Conservation (phyloP, 176 grass and related monocot genomes). For the Ensete ventricosum region DNA sequence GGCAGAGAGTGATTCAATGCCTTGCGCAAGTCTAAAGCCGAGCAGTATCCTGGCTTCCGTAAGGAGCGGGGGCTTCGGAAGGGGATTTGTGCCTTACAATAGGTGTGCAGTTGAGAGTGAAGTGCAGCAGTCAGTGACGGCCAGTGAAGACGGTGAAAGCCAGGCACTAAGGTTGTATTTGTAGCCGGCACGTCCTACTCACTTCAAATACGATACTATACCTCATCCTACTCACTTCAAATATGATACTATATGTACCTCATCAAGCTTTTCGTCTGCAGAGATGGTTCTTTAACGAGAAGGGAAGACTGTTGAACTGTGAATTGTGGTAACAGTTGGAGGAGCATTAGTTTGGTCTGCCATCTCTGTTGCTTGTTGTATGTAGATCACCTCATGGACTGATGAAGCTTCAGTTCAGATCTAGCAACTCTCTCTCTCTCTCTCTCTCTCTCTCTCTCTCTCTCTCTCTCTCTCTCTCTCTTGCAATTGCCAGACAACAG, state of each 20-base stretch:
- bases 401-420: not conserved
- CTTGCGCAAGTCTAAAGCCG: constrained; percentile 27
- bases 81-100: constrained; percentile 67
- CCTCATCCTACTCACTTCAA: no score
- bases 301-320: not conserved
- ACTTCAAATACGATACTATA: not conserved
- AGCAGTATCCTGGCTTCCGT: not conserved
- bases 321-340: not conserved
- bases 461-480: no score
- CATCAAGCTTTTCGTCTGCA: not conserved
- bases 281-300: not conserved
- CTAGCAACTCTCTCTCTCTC: not conserved
- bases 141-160: constrained; percentile 34
- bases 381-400: not conserved
- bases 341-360: not conserved
- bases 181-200: constrained; percentile 16
- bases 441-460: no score
- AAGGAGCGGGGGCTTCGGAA: not conserved
- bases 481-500: no score
- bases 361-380: not conserved
- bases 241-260: no score
- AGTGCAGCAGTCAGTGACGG: constrained; percentile 4
- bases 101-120: constrained; percentile 28
- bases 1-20: not conserved
- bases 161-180: constrained; percentile 63